Evolutionary conservation across 176 grass and related monocot species (phyloP).

Genomic region (Dendrocalamus sinicus): DNA sequence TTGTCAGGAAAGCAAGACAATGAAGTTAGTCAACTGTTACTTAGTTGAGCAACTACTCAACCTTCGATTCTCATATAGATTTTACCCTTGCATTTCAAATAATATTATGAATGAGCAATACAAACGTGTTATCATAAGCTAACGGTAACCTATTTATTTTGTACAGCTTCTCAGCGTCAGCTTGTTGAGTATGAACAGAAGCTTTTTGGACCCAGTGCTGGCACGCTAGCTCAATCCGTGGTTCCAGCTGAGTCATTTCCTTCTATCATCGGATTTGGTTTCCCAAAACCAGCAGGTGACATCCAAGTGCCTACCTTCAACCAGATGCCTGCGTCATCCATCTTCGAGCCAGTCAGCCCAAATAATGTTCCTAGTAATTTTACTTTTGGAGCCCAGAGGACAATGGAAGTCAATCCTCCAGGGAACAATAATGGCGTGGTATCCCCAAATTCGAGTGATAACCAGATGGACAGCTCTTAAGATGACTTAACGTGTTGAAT

Average conservation of each 20-base stretch:
- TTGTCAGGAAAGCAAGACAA: background rate
- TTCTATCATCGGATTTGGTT: slow-evolving; percentile 62
- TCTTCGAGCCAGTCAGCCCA: slow-evolving; percentile 53
- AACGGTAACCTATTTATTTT: slow-evolving; percentile 20
- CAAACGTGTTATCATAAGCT: background rate
- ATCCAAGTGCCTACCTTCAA: slow-evolving; percentile 56
- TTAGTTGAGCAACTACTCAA: background rate
- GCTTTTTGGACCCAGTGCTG: slow-evolving; percentile 55
- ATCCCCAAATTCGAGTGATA: slow-evolving; percentile 36
- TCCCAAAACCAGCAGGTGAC: slow-evolving; percentile 54
- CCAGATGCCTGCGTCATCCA: slow-evolving; percentile 55
- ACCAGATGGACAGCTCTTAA: slow-evolving; percentile 72
- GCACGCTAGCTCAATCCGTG: slow-evolving; percentile 20
- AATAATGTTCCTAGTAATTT: slow-evolving; percentile 50
- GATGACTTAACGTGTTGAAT: slow-evolving; percentile 31
- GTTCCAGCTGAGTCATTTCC: slow-evolving; percentile 62
- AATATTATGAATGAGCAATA: slow-evolving; percentile 7
- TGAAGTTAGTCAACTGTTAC: background rate
- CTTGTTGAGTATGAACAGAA: slow-evolving; percentile 72
- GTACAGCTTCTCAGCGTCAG: slow-evolving; percentile 60
- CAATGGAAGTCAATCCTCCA: slow-evolving; percentile 13
- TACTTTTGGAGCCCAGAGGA: slow-evolving; percentile 60
- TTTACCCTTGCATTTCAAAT: background rate
- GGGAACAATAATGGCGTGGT: background rate
- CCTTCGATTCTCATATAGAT: background rate